Conservation (phyloP, 257 asterid genomes). For the Jacaranda mimosifolia region DNA sequence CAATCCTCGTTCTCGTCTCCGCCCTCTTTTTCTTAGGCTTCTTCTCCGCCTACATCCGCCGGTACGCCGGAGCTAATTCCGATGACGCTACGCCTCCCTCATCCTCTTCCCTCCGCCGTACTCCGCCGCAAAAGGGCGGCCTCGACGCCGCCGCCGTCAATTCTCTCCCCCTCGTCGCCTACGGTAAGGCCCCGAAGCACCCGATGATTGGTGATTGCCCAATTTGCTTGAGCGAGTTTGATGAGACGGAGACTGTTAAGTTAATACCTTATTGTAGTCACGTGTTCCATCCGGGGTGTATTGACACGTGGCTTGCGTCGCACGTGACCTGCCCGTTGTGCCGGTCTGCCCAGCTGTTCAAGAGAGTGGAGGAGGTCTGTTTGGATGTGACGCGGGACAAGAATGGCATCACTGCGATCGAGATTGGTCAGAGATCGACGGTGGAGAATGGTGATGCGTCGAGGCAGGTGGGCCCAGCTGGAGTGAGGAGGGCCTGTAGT, state of each 20-base stretch:
- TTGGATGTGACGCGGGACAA: constrained; percentile 47
- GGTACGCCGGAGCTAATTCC: constrained; percentile 44
- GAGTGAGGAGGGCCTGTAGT: constrained; percentile 39
- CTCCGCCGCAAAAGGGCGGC: constrained; percentile 40
- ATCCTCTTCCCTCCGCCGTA: constrained; percentile 29
- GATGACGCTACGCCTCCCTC: neutral
- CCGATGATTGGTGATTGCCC: constrained; percentile 62
- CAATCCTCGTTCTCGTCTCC: constrained; percentile 60
- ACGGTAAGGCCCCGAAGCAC: constrained; percentile 56
- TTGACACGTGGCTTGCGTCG: constrained; percentile 81
- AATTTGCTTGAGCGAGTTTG: constrained; percentile 74
- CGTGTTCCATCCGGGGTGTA: constrained; percentile 76
- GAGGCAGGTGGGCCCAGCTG: neutral
- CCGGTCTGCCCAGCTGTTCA: constrained; percentile 63
- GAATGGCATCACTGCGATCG: constrained; percentile 18
- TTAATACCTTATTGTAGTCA: constrained; percentile 77
- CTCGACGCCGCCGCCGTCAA: constrained; percentile 51
- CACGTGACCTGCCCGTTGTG: constrained; percentile 92
- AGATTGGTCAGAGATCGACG: constrained; percentile 36
- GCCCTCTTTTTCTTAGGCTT: constrained; percentile 73
- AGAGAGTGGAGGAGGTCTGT: constrained; percentile 51
- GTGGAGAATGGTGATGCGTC: constrained; percentile 42
- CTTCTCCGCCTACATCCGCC: constrained; percentile 78
- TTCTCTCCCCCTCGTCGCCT: constrained; percentile 63
- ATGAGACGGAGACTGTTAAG: constrained; percentile 60